A percentile compares a stretch with the other conserved stretches of the same genome.
Conservation (phyloP, 495 filamentous ascomycete species). For the Terfezia claveryi region DNA sequence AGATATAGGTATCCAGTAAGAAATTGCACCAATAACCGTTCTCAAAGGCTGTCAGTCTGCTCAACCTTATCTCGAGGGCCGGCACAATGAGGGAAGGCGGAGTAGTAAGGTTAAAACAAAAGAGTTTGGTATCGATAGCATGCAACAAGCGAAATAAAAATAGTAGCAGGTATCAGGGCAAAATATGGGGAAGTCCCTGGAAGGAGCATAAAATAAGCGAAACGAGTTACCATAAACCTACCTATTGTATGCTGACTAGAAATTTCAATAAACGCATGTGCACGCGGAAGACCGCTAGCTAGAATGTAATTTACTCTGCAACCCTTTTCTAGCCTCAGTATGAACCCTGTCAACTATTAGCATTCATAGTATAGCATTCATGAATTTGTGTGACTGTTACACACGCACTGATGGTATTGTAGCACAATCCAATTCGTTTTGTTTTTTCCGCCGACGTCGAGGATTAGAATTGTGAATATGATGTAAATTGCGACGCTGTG, state of each 20-base stretch:
- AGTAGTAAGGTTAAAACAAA: too few relatives aligned
- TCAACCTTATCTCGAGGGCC: too few relatives aligned
- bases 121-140: too few relatives aligned
- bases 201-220: neutral
- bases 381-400: neutral
- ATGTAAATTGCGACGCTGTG: neutral
- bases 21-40: too few relatives aligned
- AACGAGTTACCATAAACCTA: neutral
- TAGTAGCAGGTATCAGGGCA: too few relatives aligned
- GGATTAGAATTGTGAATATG: neutral
- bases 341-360: neutral
- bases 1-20: too few relatives aligned
- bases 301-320: too few relatives aligned
- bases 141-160: too few relatives aligned
- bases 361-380: too few relatives aligned
- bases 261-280: neutral
- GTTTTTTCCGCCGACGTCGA: neutral
- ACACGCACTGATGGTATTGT: neutral
- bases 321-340: neutral
- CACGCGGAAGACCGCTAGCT: neutral
- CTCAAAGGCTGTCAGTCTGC: too few relatives aligned
- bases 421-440: neutral
- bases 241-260: neutral
- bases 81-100: too few relatives aligned
- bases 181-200: neutral